A percentile compares a stretch with the other conserved stretches of the same genome.
Conservation (phyloP, 495 filamentous ascomycete genomes). For the Diplogelasinospora grovesii region DNA sequence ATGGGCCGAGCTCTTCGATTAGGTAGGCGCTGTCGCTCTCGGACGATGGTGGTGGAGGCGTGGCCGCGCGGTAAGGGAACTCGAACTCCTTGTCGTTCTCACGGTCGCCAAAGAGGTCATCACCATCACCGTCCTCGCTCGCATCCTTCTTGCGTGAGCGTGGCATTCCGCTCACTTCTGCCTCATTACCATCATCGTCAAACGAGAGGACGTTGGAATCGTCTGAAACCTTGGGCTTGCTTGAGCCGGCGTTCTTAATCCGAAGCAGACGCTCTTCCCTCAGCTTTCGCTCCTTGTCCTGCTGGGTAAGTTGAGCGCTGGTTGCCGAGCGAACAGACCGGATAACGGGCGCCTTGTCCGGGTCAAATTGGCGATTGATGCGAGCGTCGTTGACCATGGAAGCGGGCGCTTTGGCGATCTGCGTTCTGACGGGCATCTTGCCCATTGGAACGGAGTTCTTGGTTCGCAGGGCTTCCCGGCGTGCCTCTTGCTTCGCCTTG, state of each 20-base stretch:
- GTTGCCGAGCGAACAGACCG: constrained; percentile 1
- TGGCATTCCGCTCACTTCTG: constrained; percentile 2
- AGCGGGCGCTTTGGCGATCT: constrained; percentile 30
- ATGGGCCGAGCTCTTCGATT: background rate
- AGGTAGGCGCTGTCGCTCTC: background rate
- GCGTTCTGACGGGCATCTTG: constrained; percentile 12
- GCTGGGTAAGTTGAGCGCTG: background rate
- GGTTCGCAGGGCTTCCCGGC: constrained; percentile 9
- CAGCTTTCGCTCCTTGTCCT: constrained; percentile 4
- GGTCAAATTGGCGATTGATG: constrained; percentile 20
- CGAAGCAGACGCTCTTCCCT: constrained; percentile 21
- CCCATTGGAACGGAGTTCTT: constrained; percentile 19
- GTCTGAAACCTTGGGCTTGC: background rate
- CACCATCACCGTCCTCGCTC: no score
- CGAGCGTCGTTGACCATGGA: constrained; percentile 31
- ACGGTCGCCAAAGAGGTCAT: constrained; percentile 14
- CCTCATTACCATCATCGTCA: constrained; percentile 16
- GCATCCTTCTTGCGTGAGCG: no score
- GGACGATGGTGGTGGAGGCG: background rate
- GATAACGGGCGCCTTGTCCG: constrained; percentile 6
- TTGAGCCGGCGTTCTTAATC: constrained; percentile 15
- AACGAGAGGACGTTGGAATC: constrained; percentile 13
- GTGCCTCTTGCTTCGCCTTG: constrained; percentile 10
- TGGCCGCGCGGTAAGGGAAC: no score
- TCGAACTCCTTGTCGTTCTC: constrained; percentile 1